Evolutionary conservation across 768 basidiomycete species (phyloP).

Genomic region (Saitozyma sp.): DNA sequence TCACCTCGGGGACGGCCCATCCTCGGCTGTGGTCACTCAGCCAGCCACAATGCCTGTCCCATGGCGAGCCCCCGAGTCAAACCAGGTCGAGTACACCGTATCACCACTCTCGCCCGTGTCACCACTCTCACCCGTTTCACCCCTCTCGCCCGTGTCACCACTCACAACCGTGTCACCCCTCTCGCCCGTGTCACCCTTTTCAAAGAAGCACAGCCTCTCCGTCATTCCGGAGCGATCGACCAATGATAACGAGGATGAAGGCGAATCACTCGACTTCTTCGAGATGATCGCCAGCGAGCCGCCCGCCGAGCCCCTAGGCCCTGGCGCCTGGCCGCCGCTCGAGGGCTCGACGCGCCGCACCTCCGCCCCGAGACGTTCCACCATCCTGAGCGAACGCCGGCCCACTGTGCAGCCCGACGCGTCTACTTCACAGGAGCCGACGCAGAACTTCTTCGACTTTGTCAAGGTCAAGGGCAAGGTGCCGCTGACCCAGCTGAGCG

Average conservation of each 20-base stretch:
- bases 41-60: too few species aligned
- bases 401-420: not conserved
- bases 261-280: slow-evolving; percentile 20
- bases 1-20: too few species aligned
- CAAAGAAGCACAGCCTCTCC: too few species aligned
- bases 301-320: not conserved
- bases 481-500: slow-evolving; percentile 36
- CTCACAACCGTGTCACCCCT: too few species aligned
- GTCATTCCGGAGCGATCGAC: too few species aligned
- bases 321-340: not conserved
- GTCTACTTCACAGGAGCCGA: slow-evolving; percentile 15
- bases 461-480: slow-evolving; percentile 40
- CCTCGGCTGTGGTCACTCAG: too few species aligned
- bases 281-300: slow-evolving; percentile 18
- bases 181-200: too few species aligned
- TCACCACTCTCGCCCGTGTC: too few species aligned
- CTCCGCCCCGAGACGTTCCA: not conserved
- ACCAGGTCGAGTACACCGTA: too few species aligned
- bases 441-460: slow-evolving; percentile 46
- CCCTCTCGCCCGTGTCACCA: too few species aligned
- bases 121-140: too few species aligned
- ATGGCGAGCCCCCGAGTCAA: too few species aligned
- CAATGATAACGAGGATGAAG: not conserved
- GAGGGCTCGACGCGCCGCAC: not conserved
- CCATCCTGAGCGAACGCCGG: not conserved